These are phyloP conservation scores for Aspergillus nidulans DNA, from an alignment of 495 filamentous ascomycete genomes.

Conservation along the genomic window DNA sequence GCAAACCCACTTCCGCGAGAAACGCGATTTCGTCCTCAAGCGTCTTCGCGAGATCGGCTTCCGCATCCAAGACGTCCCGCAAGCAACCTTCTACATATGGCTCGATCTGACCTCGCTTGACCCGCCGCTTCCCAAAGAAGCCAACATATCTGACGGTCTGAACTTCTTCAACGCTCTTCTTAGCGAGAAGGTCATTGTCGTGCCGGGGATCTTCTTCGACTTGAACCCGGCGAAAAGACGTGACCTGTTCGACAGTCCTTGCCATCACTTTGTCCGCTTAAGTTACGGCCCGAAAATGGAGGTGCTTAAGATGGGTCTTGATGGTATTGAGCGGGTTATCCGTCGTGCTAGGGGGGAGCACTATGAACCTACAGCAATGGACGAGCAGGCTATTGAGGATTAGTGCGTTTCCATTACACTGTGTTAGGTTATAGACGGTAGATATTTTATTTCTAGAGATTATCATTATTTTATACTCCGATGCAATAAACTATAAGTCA, in stretches of 20 bases:
- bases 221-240: constrained; percentile 85
- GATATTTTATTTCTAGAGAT: neutral
- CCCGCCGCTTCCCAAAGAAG: constrained; percentile 36
- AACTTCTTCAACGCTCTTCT: constrained; percentile 96
- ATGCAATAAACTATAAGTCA: neutral
- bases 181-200: constrained; percentile 89
- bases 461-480: neutral
- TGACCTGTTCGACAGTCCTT: constrained; percentile 91
- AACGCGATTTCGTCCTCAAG: constrained; percentile 81
- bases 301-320: constrained; percentile 74
- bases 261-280: constrained; percentile 90
- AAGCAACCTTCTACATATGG: constrained; percentile 94
- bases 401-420: constrained; percentile 12
- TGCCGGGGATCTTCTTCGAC: constrained; percentile 81
- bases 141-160: constrained; percentile 79
- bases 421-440: neutral
- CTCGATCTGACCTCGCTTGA: constrained; percentile 55
- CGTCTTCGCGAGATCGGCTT: constrained; percentile 83
- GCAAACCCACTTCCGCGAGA: constrained; percentile 80
- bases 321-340: constrained; percentile 80
- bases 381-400: constrained; percentile 41
- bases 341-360: constrained; percentile 36
- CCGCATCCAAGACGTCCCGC: constrained; percentile 68
- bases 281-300: constrained; percentile 92
- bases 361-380: constrained; percentile 29